Percentiles rank a stretch among this genome's conserved stretches.
Evolutionary conservation across 2,329 filamentous ascomycete species (phyloP).

Genomic region (Cercospora canescens): DNA sequence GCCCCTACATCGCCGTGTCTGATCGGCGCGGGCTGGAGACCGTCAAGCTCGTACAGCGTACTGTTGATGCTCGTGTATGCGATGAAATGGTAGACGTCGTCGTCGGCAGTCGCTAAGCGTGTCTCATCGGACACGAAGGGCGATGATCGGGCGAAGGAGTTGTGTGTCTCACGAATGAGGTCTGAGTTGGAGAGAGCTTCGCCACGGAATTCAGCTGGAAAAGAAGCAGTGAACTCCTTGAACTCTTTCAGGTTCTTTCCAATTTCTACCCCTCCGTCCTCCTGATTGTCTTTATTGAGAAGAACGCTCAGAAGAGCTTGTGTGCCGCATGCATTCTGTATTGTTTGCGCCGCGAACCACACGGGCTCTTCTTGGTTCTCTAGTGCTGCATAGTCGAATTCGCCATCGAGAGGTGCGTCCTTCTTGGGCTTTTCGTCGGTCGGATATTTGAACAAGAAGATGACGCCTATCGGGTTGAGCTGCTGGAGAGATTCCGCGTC

Average conservation of each 20-base stretch:
- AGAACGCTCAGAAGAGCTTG: conserved; percentile 91
- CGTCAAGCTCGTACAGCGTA: conserved; percentile 89
- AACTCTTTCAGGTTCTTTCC: conserved; percentile 72
- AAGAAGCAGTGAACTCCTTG: conserved; percentile 82
- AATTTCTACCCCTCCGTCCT: conserved; percentile 61
- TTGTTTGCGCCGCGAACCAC: conserved; percentile 96
- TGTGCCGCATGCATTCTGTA: conserved; percentile 97
- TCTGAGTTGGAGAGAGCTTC: conserved; percentile 70
- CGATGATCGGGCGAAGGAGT: conserved; percentile 82
- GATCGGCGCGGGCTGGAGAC: conserved; percentile 89
- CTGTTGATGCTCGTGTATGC: conserved; percentile 83
- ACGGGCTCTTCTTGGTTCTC: conserved; percentile 49
- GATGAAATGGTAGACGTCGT: conserved; percentile 97
- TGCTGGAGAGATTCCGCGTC: conserved; percentile 72
- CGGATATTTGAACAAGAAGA: conserved; percentile 98
- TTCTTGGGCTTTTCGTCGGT: conserved; percentile 63
- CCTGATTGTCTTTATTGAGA: conserved; percentile 68
- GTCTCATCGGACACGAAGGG: conserved; percentile 93
- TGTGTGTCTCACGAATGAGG: conserved; percentile 68
- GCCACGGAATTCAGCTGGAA: conserved; percentile 68
- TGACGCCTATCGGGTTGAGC: conserved; percentile 68
- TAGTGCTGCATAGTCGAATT: conserved; percentile 73
- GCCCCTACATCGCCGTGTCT: conserved; percentile 71
- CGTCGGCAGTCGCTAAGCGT: conserved; percentile 67
- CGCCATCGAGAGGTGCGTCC: conserved; percentile 74